Conservation (phyloP, 2,329 filamentous ascomycete genomes). For the Colletotrichum sp. region DNA sequence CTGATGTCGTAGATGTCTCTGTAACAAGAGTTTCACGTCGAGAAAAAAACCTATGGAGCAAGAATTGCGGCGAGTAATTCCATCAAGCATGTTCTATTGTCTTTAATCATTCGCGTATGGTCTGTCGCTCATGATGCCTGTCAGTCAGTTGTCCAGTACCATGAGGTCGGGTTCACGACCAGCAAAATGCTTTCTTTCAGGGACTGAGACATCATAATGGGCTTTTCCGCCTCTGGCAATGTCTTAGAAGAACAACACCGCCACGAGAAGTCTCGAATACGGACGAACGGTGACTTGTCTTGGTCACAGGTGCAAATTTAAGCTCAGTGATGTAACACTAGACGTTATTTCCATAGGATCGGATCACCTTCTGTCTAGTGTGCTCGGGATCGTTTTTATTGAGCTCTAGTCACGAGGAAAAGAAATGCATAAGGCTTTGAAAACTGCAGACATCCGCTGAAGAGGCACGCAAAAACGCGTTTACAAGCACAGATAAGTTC, state of each 20-base stretch:
- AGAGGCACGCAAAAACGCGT: neutral
- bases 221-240: neutral
- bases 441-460: neutral
- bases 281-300: neutral
- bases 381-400: neutral
- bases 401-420: neutral
- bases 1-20: neutral
- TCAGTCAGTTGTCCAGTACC: neutral
- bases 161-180: neutral
- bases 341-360: neutral
- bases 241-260: neutral
- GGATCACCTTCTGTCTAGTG: neutral
- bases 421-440: neutral
- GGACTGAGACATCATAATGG: neutral
- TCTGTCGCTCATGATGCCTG: fast-evolving
- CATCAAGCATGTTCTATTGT: neutral
- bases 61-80: fast-evolving
- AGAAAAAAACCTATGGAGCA: neutral
- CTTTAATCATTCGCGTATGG: neutral
- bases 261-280: neutral
- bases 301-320: neutral
- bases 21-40: fast-evolving
- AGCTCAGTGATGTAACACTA: neutral
- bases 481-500: neutral
- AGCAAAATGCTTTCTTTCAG: neutral